Evolutionary conservation across 805 yeast species (phyloP), one percentile per base, ranked within the genome.

Genomic region (Candida palmyrensis): DNA sequence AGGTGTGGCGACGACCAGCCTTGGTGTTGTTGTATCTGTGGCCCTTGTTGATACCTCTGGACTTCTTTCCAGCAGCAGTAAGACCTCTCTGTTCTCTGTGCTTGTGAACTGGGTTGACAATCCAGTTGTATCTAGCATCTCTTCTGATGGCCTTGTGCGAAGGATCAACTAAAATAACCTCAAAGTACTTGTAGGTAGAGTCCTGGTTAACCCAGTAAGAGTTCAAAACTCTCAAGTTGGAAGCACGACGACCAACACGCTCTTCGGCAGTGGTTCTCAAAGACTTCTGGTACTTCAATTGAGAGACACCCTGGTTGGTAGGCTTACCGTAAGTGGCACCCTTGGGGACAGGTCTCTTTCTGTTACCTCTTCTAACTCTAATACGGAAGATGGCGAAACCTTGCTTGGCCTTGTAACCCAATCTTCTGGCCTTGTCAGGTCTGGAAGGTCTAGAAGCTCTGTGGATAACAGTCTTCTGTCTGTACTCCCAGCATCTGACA

Each of bases 281-380:
- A 48, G 96, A 82, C 75, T 90, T 87, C 79, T 92, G 98, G 95
- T 88, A 89, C 79, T 92, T 92, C 77, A 92, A 85, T 73, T 92
- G 97, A 79, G 79, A 80, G 56, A 92, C 92, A 86, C 98, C 98
- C 78, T 87, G 95, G 95, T 92, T 92, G 79, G 98, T 92, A 82
- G 98, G 98, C 85, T 92, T 92, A 86, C 98, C 98, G 82, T 92
- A 90, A 69, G 97, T 92, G 65, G 97, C 97, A 86, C 98, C 98
- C 92, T 92, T 92, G 77, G 94, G 88, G 62, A 83, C 97, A 61
- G 97, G 97, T 78, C 96, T 87, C 96, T 92, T 92, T 85, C 98
- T 89, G 80, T 90, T 90, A 80, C 98, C 98, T 77, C 98, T 86
- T 78, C 97, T 87, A 62, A 92, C 97, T 76, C 98, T 87, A 73